Base-by-base conservation (phyloP, 129 eudicot species). In the Smallanthus sonchifolius region DNA sequence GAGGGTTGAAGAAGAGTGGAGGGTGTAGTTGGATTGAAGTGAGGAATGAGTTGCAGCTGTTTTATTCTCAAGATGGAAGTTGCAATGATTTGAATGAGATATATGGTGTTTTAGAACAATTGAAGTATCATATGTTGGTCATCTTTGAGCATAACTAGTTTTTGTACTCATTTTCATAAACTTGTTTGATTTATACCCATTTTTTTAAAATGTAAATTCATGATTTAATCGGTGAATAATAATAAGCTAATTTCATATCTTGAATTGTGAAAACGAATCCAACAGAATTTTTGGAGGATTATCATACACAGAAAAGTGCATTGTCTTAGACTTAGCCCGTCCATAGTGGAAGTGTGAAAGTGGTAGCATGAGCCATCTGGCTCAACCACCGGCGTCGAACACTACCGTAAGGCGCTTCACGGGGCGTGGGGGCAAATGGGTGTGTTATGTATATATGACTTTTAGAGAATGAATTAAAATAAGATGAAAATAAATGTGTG, bases 11-110 rank as follows among this genome's bases (percentile, higher is more conserved):
- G 86, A 87, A 83, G 54, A 76, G 54, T 44, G 92, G 91, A 1
- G 91, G 96, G 2, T 90, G 88, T 79, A 90, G 96, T 79, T 87
- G 92, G 96, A 72, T 90, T 73, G 96, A 87, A 76, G 82, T 87
- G 77, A 81, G 84, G 77, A 79, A 87, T 71, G 67, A 74, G 39
- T 40, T 81, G 55, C 88, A 87, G 65, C 13, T 65, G 54, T 87
- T 90, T 75, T 90, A 81, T 74, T 79, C 93, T 32, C 96, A 87
- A 56, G 91, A 90, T 83, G 90, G 83, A 43, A 77, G 52, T 72
- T 85, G 79, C 65, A 36, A 10, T 69, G 61, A 81, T 37, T 83
- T 75, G 7, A 40, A 16, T 61, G 96, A 79, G 63, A 87, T 87
- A 3, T 80, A 75, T 63, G 67, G 83, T 63, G 66, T 84, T 61